Base-by-base conservation (phyloP, 148 eudicot genomes). In the Euryodendron excelsum region DNA sequence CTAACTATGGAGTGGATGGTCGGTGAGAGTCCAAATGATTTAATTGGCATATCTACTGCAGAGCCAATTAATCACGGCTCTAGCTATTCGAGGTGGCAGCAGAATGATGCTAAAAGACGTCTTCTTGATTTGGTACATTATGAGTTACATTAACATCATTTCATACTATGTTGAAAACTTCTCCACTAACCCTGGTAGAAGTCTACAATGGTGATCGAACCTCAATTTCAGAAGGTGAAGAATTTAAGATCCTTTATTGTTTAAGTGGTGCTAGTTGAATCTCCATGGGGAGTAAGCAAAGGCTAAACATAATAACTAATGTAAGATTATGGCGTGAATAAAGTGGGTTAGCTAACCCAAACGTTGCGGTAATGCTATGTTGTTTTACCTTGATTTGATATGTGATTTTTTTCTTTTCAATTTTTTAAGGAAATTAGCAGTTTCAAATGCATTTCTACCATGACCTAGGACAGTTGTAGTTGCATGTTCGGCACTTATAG, bases 1-100 rank as follows among this genome's bases (percentile, higher is more conserved):
- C 81, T 93, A 80, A 96, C 99, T 48, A 93, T 96, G 98, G 97
- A 93, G 79, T 93, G 98, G 99, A 84, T 96, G 84, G 87, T 72
- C 82, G 99, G 99, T 75, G 98, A 96, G 63, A 93, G 85, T 89
- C 97, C 99, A 77, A 89, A 44, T 76, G 92, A 93, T 67, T 84
- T 96, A 56, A 67, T 96, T n/a, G 78, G 81, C 78, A 80, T 81
- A 69, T 86, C 97, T 56, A 78, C 85, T 56, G 80, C 80, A 71
- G 81, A 81, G 78, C 72, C 89, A 41, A 71, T 73, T 74, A 78
- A 73, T 73, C 44, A 55, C 39, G 81, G 39, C 53, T 83, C 88
- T 53, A 82, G 37, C 76, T 82, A 88, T 79, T 82, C 85, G 53
- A 87, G 83, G 80, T 80, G 77, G 73, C 87, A 85, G 70, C 87